Base-by-base conservation (phyloP, 73 alveolate species). In the Paramecium bursaria region DNA sequence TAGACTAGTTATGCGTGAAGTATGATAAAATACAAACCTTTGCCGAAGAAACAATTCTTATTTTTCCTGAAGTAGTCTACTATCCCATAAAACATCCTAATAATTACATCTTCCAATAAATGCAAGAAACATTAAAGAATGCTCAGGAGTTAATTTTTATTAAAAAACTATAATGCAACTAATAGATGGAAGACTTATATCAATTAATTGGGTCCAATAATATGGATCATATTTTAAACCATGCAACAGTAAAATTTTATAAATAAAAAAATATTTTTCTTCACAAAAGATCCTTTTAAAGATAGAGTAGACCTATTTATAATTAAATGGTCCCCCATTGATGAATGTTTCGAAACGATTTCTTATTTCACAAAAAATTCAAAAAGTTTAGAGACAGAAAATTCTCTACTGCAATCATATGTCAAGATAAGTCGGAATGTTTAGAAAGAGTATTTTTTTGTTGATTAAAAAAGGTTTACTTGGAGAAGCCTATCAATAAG, bases 401-500 rank as follows among this genome's bases (percentile, higher is more conserved):
- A 67, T 67, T 0, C 60, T 67, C 17, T 67, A 67, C 44, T 67
- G 82, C 22, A 67, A 67, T 35, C 82, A 67, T 42, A 67, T 67
- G 82, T 67, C 82, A 1, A 31, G 82, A 35, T 10, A 67, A 67
- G 82, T 42, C 4, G 82, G 82, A 15, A 4, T 67, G 0, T 67
- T 67, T 67, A 67, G 44, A 35, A 67, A 67, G 44, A 67, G 82
- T 67, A 67, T 67, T 0, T 0, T 14, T 39, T 42, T 3, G 21
- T 11, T 23, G 33, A 14, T 31, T 31, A 10, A 7, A 19, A 0
- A 15, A 67, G 82, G 44, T 42, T 67, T 67, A 19, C 33, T 67
- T 6, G 21, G 29, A 39, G 3, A 35, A 19, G 82, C 82, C 15
- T 39, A 67, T 21, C 33, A 67, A 27, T 39, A 67, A 30, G 44